Evolutionary conservation across 768 basidiomycete species (phyloP), one percentile per base, ranked within the genome.

Genomic region (Pholiota microspora): DNA sequence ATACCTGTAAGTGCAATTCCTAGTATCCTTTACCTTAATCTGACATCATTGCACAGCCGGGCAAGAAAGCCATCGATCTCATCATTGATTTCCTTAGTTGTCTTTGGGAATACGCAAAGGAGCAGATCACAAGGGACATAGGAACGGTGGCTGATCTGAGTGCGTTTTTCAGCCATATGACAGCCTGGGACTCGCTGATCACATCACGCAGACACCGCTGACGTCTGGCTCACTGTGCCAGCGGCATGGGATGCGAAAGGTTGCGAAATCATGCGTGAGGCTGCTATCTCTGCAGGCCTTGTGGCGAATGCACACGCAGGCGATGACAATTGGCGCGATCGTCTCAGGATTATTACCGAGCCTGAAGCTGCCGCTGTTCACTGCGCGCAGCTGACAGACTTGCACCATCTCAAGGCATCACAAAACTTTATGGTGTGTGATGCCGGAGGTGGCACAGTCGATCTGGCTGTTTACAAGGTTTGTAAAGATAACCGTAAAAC

Each of bases 401-500:
- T 94, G 2, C 89, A 93, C 69, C 85, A 86, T 59, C 73, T 94
- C 51, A 84, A 82, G 48, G 81, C 89, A 0, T 87, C 85, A 18
- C 91, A 94, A 64, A 91, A 85, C 59, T 94, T 94, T 66, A 85
- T 94, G 68, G 89, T 95, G n/a, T 92, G 89, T 64, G 93, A 95
- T 69, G 92, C 91, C 16, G 92, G 89, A 64, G 90, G 91, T 65
- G 90, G 89, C 64, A 90, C 87, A 9, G 86, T 89, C 45, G 74
- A 74, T 65, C 54, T 72, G 49, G 85, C 85, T 18, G 78, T 83
- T 18, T 86, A 86, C 71, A 85, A 86, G 69, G 78, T 76, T 24
- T 42, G 40, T 10, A n/a, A n/a, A n/a, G n/a, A n/a, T n/a, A n/a
- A n/a, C 12, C 29, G 29, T 12, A 31, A 31, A 31, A n/a, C n/a